phyloP scores from a whole-genome alignment of 768 basidiomycete species.

The Lentinula raphanica region DNA sequence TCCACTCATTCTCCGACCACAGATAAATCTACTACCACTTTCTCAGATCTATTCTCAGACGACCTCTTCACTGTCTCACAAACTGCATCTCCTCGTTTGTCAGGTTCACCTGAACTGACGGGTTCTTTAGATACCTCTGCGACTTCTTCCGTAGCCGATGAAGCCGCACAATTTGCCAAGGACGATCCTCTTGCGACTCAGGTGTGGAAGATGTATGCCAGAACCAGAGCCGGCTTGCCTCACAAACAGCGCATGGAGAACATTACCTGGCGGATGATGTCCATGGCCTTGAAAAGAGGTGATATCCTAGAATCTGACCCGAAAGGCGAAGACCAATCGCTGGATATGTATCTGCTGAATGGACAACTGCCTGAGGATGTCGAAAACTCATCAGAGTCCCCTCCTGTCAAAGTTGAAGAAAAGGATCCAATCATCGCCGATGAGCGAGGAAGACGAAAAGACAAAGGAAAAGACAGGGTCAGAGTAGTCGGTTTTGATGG shows the following conservation, averaged over 20 bases:
- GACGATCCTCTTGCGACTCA: slow-evolving; percentile 93
- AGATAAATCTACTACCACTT: slow-evolving; percentile 51
- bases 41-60: slow-evolving; percentile 67
- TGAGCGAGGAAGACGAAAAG: slow-evolving; percentile 67
- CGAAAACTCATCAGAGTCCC: background rate
- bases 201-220: slow-evolving; percentile 95
- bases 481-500: slow-evolving; percentile 81
- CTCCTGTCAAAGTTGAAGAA: slow-evolving; percentile 10
- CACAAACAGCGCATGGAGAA: slow-evolving; percentile 98
- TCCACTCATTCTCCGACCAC: slow-evolving; percentile 32
- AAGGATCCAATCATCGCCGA: slow-evolving; percentile 26
- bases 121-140: slow-evolving; percentile 34
- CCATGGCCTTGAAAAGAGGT: slow-evolving; percentile 75
- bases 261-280: slow-evolving; percentile 98
- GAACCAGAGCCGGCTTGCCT: slow-evolving; percentile 82
- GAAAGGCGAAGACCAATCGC: slow-evolving; percentile 71
- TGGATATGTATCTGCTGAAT: slow-evolving; percentile 23
- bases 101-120: slow-evolving; percentile 57
- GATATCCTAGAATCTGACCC: background rate
- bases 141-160: slow-evolving; percentile 51
- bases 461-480: slow-evolving; percentile 76
- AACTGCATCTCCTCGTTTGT: slow-evolving; percentile 52
- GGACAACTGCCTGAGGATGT: background rate
- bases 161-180: slow-evolving; percentile 45
- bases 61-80: slow-evolving; percentile 52